A percentile compares a stretch with the other conserved stretches of the same genome.
Conservation (phyloP, 106 monocot genomes). For the Allium cepa region DNA sequence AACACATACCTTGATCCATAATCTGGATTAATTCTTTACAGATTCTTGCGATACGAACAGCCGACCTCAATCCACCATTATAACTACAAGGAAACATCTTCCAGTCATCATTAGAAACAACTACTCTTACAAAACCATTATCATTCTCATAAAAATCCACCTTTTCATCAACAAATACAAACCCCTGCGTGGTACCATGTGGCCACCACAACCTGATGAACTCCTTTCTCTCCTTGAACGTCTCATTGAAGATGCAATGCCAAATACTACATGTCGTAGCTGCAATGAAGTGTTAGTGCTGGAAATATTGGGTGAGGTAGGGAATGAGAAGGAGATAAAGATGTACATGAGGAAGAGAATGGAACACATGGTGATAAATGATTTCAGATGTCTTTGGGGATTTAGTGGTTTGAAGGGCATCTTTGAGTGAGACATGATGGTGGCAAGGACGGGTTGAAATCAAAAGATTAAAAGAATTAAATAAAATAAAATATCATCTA, state of each 20-base stretch:
- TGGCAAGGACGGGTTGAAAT: no score
- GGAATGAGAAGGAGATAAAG: slow-evolving; percentile 9
- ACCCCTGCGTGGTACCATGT: slow-evolving; percentile 18
- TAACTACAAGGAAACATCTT: slow-evolving; percentile 52
- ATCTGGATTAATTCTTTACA: slow-evolving; percentile 35
- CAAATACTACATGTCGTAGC: slow-evolving; percentile 57
- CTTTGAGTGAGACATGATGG: no score
- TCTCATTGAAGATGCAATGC: slow-evolving; percentile 52
- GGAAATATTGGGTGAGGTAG: background rate
- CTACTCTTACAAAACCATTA: slow-evolving; percentile 8
- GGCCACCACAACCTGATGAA: slow-evolving; percentile 62
- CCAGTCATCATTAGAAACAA: slow-evolving; percentile 29
- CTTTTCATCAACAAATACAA: slow-evolving; percentile 48
- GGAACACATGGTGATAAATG: slow-evolving; percentile 8
- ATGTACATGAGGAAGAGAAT: slow-evolving; percentile 3
- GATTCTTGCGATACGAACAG: slow-evolving; percentile 54
- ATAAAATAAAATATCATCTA: no score
- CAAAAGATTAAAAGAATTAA: no score
- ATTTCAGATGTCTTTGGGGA: background rate
- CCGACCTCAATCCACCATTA: slow-evolving; percentile 41
- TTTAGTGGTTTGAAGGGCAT: no score
- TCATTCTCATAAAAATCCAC: background rate
- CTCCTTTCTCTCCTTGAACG: slow-evolving; percentile 28
- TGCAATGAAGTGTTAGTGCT: background rate
- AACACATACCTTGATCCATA: background rate